These are phyloP conservation scores for Ephemerocybe angulata DNA, from an alignment of 768 basidiomycete genomes.

Conservation along the genomic window DNA sequence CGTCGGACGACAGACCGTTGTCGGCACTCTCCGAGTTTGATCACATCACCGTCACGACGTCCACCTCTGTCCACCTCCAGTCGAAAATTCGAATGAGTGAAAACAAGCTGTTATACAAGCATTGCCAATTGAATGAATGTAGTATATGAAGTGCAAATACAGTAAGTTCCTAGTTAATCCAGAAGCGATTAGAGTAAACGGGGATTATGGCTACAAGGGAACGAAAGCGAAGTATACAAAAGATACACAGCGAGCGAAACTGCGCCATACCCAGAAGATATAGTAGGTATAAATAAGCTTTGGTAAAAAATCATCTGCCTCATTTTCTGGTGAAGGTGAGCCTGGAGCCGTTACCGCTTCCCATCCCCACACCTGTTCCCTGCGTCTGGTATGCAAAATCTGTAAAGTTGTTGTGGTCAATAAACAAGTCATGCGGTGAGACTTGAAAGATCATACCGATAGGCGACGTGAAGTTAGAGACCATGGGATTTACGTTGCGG, in stretches of 20 bases:
- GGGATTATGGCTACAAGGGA: too few species aligned
- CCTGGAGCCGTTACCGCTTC: slow-evolving; percentile 20
- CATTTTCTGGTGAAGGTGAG: slow-evolving; percentile 31
- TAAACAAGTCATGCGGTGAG: background rate
- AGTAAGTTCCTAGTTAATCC: too few species aligned
- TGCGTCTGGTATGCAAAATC: slow-evolving; percentile 24
- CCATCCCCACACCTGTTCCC: slow-evolving; percentile 12
- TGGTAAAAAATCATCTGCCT: slow-evolving; percentile 1
- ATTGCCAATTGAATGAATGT: background rate
- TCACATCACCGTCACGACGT: too few species aligned
- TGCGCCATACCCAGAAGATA: background rate
- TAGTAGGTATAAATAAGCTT: background rate
- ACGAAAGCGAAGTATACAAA: too few species aligned
- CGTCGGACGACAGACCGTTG: too few species aligned
- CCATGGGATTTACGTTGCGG: slow-evolving; percentile 45
- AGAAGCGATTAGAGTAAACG: too few species aligned
- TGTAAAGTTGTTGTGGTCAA: slow-evolving; percentile 4
- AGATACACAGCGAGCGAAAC: background rate
- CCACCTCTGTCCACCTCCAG: too few species aligned
- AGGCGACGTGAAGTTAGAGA: slow-evolving; percentile 66
- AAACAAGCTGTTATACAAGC: too few species aligned
- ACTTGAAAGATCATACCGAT: slow-evolving; percentile 46
- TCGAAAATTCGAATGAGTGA: too few species aligned
- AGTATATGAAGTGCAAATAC: too few species aligned
- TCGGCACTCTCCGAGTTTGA: too few species aligned